Evolutionary conservation across 306 rosid species (phyloP), one percentile per base, ranked within the genome.

Genomic region (Crotalaria pallida): DNA sequence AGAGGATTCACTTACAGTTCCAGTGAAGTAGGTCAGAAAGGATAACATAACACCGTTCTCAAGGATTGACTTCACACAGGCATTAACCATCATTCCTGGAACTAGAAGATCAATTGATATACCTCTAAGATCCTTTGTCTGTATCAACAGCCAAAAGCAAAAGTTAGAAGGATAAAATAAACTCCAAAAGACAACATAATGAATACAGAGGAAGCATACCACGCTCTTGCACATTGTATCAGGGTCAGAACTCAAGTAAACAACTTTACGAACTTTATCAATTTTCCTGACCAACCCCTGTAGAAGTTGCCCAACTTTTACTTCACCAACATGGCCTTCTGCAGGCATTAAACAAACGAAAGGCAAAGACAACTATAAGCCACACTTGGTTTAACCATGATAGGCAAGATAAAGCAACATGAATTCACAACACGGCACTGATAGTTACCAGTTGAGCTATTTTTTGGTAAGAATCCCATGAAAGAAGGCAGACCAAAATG

Each of bases 11-110:
- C 97, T 88, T 84, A 94, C 97, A 62, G 99, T 91, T 84, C 97
- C 99, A 55, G 90, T 87, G 73, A 94, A 94, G 79, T 94, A 94
- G 24, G 92, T 91, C 69, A 94, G 85, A 77, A 94, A 91, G 62
- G 97, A 91, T 75, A 94, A 65, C 95, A 94, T 80, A 15, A 91
- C 87, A 76, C 99, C 99, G 84, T 94, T 91, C 77, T 89, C 96
- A 58, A 94, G 96, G 67, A 88, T 73, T 55, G 99, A 85, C 84
- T 83, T 78, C 49, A 94, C 86, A 59, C 92, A 84, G 66, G 95
- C 97, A 76, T 86, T 83, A 69, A 94, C 86, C 96, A 94, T 83
- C 97, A 91, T 89, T 72, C 97, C 99, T 23, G 97, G 99, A 67
- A 89, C 78, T 63, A 94, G 89, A 71, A 86, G 92, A 81, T 94